Conservation (phyloP, 345 rosid genomes). For the Populus alba region DNA sequence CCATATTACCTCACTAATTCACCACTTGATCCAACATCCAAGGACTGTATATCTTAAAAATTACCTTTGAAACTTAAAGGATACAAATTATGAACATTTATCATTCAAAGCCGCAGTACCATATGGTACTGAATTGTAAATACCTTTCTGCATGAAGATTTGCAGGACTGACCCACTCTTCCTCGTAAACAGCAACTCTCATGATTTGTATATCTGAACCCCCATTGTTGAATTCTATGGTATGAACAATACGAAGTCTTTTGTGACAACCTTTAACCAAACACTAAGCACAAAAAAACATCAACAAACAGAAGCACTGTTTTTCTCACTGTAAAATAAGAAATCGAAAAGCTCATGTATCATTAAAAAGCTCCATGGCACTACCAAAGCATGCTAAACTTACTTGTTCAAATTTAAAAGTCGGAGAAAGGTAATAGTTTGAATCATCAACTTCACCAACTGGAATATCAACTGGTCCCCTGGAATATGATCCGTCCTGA, state of each 20-base stretch:
- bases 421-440: constrained; percentile 61
- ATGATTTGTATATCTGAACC: constrained; percentile 81
- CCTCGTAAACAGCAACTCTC: constrained; percentile 92
- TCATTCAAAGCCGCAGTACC: too few relatives aligned
- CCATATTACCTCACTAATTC: too few relatives aligned
- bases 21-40: too few relatives aligned
- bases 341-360: background rate
- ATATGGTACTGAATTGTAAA: background rate
- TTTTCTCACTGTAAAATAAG: background rate
- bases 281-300: constrained; percentile 43
- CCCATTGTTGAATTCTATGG: constrained; percentile 72
- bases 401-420: constrained; percentile 87
- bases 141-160: constrained; percentile 64
- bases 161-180: constrained; percentile 78
- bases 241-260: constrained; percentile 84
- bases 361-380: background rate
- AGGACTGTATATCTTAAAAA: too few relatives aligned
- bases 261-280: constrained; percentile 97
- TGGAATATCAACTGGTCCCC: constrained; percentile 80
- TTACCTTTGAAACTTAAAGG: too few relatives aligned
- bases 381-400: constrained; percentile 16
- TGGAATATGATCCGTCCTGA: constrained; percentile 92
- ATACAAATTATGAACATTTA: too few relatives aligned
- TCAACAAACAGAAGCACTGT: background rate
- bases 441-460: constrained; percentile 60